phyloP scores from a whole-genome alignment of 345 rosid genomes.

The Citrus unshiu region DNA sequence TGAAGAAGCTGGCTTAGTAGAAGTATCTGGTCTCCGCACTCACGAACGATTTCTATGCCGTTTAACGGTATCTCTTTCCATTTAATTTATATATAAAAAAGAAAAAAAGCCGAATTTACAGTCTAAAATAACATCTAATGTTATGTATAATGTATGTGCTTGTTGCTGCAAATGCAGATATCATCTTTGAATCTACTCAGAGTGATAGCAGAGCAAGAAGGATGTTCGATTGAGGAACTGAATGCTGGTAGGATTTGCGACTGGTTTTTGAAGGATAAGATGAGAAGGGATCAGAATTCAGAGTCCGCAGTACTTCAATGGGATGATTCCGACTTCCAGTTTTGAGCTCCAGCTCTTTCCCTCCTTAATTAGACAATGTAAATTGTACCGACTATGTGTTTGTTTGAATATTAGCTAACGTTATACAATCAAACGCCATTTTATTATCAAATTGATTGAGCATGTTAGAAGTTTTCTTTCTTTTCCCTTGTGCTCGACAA shows the following conservation, averaged over 20 bases:
- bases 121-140: neutral
- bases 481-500: neutral
- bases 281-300: constrained; percentile 61
- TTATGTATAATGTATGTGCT: neutral
- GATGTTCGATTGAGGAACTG: constrained; percentile 73
- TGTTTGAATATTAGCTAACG: neutral
- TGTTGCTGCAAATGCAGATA: constrained; percentile 38
- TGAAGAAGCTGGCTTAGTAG: constrained; percentile 93
- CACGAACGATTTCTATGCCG: constrained; percentile 89
- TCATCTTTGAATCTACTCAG: constrained; percentile 79
- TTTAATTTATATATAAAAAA: neutral
- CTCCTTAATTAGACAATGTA: neutral
- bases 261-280: constrained; percentile 84
- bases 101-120: neutral
- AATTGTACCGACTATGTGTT: neutral
- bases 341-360: constrained; percentile 20
- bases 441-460: neutral
- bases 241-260: constrained; percentile 84
- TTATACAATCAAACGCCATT: neutral
- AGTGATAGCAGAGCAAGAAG: constrained; percentile 80
- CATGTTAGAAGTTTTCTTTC: neutral
- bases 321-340: constrained; percentile 73
- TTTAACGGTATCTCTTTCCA: constrained; percentile 50
- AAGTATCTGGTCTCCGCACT: constrained; percentile 67
- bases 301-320: constrained; percentile 87